phyloP scores from a whole-genome alignment of 2,329 filamentous ascomycete species.

The Sarocladium kiliense region DNA sequence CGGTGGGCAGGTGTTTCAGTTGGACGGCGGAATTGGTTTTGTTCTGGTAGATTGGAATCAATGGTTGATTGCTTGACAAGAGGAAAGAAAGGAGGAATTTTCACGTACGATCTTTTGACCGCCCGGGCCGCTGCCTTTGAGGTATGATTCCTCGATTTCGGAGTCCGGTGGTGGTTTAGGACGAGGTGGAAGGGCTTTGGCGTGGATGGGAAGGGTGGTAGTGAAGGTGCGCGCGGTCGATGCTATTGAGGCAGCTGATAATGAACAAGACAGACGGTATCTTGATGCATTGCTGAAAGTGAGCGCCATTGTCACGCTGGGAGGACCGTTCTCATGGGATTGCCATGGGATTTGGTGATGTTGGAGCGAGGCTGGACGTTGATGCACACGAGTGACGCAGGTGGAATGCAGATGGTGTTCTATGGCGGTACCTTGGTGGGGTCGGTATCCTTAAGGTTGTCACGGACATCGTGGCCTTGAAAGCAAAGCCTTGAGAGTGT shows the following conservation, averaged over 20 bases:
- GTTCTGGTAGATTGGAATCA: constrained; percentile 68
- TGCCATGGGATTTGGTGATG: not conserved
- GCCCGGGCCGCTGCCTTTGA: constrained; percentile 88
- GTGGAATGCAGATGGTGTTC: not conserved
- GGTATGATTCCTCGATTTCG: constrained; percentile 78
- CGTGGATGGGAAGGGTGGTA: constrained; percentile 36
- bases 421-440: not conserved
- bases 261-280: not conserved
- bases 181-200: constrained; percentile 66
- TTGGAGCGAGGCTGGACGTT: not conserved
- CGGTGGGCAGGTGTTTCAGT: constrained; percentile 82
- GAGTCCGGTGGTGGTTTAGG: constrained; percentile 66
- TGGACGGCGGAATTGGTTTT: constrained; percentile 97
- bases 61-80: constrained; percentile 8
- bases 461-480: too few relatives aligned
- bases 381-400: constrained; percentile 2
- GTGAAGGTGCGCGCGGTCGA: constrained; percentile 22
- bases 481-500: too few relatives aligned
- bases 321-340: not conserved
- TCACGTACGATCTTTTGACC: constrained; percentile 82
- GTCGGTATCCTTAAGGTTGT: not conserved
- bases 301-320: not conserved
- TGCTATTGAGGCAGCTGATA: not conserved
- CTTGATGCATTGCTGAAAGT: not conserved
- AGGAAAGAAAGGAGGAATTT: not conserved